These are phyloP conservation scores for Colletotrichum sp. DNA, from an alignment of 2,329 filamentous ascomycete genomes.

Conservation along the genomic window DNA sequence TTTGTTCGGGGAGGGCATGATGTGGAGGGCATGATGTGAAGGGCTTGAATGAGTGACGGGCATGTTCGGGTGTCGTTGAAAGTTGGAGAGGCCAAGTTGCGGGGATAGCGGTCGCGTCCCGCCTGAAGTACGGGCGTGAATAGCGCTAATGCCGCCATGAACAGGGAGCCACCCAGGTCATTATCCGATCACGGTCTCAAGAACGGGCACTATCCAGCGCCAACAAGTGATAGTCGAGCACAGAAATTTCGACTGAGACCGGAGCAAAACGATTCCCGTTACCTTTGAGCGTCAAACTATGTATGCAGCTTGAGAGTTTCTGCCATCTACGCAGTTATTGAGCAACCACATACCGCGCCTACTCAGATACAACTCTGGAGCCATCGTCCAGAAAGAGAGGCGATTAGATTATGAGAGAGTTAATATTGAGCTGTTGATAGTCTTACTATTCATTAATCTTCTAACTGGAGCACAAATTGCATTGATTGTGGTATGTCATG, in stretches of 20 bases:
- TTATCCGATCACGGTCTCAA: not conserved
- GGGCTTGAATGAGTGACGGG: not conserved
- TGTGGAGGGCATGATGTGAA: not conserved
- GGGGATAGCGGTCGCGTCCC: not conserved
- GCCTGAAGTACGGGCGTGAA: not conserved
- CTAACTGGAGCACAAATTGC: rapidly evolving
- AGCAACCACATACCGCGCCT: not conserved
- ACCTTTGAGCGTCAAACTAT: not conserved
- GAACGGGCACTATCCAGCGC: not conserved
- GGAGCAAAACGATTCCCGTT: not conserved
- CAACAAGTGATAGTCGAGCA: not conserved
- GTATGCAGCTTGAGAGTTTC: not conserved
- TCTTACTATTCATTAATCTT: rapidly evolving
- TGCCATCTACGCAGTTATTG: not conserved
- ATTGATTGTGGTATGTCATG: not conserved
- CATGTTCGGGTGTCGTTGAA: not conserved
- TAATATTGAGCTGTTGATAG: not conserved
- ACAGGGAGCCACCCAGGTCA: not conserved
- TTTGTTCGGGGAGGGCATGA: not conserved
- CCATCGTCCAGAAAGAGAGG: rapidly evolving
- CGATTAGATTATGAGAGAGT: rapidly evolving
- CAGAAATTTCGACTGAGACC: not conserved
- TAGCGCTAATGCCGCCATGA: not conserved
- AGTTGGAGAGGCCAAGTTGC: not conserved
- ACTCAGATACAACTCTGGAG: not conserved